These are phyloP conservation scores for Scutellaria minor DNA, from an alignment of 257 asterid species.

Conservation along the genomic window DNA sequence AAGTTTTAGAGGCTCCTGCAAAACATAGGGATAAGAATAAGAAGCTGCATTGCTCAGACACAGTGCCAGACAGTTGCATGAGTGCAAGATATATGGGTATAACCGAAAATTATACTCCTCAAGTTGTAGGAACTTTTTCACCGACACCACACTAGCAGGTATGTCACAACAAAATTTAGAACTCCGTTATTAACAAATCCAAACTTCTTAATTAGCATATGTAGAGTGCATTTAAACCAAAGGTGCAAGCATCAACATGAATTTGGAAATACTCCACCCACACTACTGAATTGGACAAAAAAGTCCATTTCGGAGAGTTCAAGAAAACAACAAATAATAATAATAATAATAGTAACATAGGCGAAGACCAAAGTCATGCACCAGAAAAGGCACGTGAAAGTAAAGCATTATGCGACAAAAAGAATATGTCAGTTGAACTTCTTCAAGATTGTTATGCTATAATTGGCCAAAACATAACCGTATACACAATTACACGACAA, in stretches of 20 bases:
- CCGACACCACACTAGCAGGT: neutral
- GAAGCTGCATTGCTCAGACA: slow-evolving; percentile 12
- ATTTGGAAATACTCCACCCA: slow-evolving; percentile 5
- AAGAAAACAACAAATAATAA: neutral
- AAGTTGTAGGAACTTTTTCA: neutral
- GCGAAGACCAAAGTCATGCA: slow-evolving; percentile 4
- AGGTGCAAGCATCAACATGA: neutral
- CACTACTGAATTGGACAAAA: slow-evolving; percentile 17
- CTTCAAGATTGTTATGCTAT: neutral
- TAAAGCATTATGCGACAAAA: slow-evolving; percentile 5
- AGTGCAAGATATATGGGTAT: neutral
- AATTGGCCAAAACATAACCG: neutral
- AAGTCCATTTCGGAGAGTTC: neutral
- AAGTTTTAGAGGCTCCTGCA: slow-evolving; percentile 80
- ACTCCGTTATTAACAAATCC: neutral
- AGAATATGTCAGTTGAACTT: neutral
- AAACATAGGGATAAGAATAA: slow-evolving; percentile 30
- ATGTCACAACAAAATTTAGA: neutral
- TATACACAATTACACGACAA: neutral
- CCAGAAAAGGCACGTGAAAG: neutral
- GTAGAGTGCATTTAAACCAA: neutral
- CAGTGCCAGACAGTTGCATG: neutral
- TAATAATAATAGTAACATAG: neutral
- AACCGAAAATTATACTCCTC: neutral
- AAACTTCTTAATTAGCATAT: neutral